Conservation (phyloP, 2,329 filamentous ascomycete species). For the Neofusicoccum umdonicola region DNA sequence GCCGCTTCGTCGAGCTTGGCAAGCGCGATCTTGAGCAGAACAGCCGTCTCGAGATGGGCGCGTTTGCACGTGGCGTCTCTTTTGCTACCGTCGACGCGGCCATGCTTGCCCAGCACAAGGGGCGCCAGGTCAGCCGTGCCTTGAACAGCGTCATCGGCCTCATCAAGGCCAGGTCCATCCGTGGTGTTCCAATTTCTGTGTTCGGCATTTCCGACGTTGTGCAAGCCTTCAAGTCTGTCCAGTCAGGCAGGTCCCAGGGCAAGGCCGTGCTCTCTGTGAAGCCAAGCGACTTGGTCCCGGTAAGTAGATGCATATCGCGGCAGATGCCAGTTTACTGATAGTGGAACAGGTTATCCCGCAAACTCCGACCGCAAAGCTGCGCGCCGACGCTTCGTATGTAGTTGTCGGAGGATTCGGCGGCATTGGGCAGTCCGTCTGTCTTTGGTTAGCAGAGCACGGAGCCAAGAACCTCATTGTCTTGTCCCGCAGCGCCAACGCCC, state of each 20-base stretch:
- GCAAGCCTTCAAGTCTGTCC: slow-evolving; percentile 21
- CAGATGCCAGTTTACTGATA: not conserved
- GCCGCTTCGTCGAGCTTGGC: slow-evolving; percentile 28
- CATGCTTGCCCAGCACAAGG: not conserved
- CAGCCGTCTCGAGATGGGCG: slow-evolving; percentile 12
- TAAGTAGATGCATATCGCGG: not conserved
- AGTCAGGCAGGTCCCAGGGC: slow-evolving; percentile 16
- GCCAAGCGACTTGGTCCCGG: slow-evolving; percentile 23
- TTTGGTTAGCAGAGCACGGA: slow-evolving; percentile 26
- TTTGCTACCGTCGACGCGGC: not conserved
- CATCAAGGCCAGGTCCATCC: not conserved
- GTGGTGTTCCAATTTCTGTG: not conserved
- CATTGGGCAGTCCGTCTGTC: slow-evolving; percentile 25
- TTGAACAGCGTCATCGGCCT: not conserved
- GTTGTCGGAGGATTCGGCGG: slow-evolving; percentile 29
- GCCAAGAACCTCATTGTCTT: slow-evolving; percentile 27
- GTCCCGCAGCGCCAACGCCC: slow-evolving; percentile 15
- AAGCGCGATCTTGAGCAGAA: slow-evolving; percentile 13
- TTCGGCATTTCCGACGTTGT: slow-evolving; percentile 20
- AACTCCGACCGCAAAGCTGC: slow-evolving; percentile 1
- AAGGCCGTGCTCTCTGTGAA: slow-evolving; percentile 22
- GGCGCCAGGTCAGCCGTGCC: not conserved
- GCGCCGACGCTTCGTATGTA: slow-evolving; percentile 26
- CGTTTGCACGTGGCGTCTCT: slow-evolving; percentile 19
- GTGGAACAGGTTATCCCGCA: not conserved